A percentile compares a stretch with the other conserved stretches of the same genome.
Conservation (phyloP, 768 basidiomycete species). For the Phanerochaete carnosa region DNA sequence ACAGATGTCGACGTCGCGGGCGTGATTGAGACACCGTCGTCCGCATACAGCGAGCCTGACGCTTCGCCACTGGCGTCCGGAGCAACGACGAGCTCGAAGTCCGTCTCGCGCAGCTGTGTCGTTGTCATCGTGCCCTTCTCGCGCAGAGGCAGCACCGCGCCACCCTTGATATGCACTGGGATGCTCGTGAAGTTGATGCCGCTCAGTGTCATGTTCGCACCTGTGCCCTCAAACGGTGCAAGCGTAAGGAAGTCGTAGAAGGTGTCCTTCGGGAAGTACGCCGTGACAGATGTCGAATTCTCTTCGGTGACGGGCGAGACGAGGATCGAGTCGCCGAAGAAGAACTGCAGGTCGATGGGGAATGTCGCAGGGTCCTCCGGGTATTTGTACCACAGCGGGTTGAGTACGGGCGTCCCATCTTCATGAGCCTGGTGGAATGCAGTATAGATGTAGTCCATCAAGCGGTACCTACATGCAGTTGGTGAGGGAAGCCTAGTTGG, state of each 20-base stretch:
- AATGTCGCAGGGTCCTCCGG: slow-evolving; percentile 59
- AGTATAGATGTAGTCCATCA: slow-evolving; percentile 72
- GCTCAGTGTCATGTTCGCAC: slow-evolving; percentile 38
- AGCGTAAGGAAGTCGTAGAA: slow-evolving; percentile 64
- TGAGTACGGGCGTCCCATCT: slow-evolving; percentile 63
- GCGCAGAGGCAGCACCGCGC: slow-evolving; percentile 56
- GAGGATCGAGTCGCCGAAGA: slow-evolving; percentile 64
- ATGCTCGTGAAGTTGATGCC: slow-evolving; percentile 55
- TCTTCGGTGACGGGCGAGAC: slow-evolving; percentile 68
- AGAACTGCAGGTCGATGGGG: slow-evolving; percentile 63
- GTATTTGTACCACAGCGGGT: slow-evolving; percentile 65
- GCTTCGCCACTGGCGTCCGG: slow-evolving; percentile 50
- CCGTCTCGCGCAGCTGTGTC: slow-evolving; percentile 44
- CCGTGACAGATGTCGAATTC: slow-evolving; percentile 51
- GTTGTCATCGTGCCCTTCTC: slow-evolving; percentile 59
- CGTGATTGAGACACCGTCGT: slow-evolving; percentile 55
- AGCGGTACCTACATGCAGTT: slow-evolving; percentile 46
- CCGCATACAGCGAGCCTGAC: slow-evolving; percentile 52
- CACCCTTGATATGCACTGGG: slow-evolving; percentile 61
- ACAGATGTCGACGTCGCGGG: slow-evolving; percentile 28
- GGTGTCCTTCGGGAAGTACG: slow-evolving; percentile 60
- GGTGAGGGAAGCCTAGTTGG: background rate
- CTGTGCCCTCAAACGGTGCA: slow-evolving; percentile 45
- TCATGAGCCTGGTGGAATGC: slow-evolving; percentile 56
- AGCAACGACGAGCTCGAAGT: slow-evolving; percentile 64